Evolutionary conservation across 176 grass and related monocot genomes (phyloP).

Genomic region (Triticum monococcum): DNA sequence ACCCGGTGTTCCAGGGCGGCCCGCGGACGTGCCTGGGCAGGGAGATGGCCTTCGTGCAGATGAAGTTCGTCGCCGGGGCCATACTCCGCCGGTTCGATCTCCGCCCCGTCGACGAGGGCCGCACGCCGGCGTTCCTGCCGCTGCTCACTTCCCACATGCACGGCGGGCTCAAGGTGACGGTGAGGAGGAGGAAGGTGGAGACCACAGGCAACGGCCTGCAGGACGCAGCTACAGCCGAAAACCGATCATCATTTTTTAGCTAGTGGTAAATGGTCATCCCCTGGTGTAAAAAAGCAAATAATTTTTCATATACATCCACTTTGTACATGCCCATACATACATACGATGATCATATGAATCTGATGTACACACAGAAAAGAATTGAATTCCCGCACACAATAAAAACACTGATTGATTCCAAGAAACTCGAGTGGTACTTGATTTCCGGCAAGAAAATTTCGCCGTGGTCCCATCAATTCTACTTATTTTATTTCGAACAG

Average conservation of each 20-base stretch:
- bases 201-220: neutral
- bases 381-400: neutral
- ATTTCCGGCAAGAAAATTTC: neutral
- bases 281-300: conserved; percentile 33
- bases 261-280: neutral
- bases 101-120: conserved; percentile 44
- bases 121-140: conserved; percentile 59
- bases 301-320: neutral
- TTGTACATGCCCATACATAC: conserved; percentile 44
- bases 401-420: neutral
- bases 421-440: too few relatives aligned
- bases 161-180: conserved; percentile 60
- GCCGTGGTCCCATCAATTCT: too few relatives aligned
- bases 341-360: conserved; percentile 24
- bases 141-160: conserved; percentile 77
- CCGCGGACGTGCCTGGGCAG: conserved; percentile 76
- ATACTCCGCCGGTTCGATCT: conserved; percentile 63
- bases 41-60: conserved; percentile 88
- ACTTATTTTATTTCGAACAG: too few relatives aligned
- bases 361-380: neutral
- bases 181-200: conserved; percentile 37
- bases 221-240: neutral
- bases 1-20: conserved; percentile 83
- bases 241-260: neutral
- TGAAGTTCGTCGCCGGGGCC: conserved; percentile 68